Percentiles rank a stretch among this genome's conserved stretches.
These are phyloP conservation scores for Raffaelea albimanens DNA, from an alignment of 2,329 filamentous ascomycete genomes.

Conservation along the genomic window DNA sequence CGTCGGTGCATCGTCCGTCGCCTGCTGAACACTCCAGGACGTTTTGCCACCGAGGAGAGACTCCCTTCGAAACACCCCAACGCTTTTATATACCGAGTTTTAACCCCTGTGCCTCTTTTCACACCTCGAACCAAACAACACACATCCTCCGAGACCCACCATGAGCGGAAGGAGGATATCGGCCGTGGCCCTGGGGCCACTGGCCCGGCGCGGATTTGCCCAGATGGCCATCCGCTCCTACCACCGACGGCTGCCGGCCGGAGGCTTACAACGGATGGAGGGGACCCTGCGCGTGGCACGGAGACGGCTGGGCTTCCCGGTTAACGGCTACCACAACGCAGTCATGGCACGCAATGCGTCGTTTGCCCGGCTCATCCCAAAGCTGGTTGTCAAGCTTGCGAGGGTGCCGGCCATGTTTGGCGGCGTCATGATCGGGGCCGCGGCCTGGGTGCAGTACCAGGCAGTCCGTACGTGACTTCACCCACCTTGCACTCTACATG, in stretches of 20 bases:
- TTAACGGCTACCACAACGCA: slow-evolving; percentile 77
- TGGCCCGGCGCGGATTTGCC: slow-evolving; percentile 50
- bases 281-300: slow-evolving; percentile 46
- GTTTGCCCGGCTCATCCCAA: slow-evolving; percentile 63
- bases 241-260: slow-evolving; percentile 51
- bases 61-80: too few species aligned
- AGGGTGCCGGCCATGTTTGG: slow-evolving; percentile 87
- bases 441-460: slow-evolving; percentile 94
- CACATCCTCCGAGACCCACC: slow-evolving; percentile 15
- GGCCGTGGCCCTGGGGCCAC: slow-evolving; percentile 55
- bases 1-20: slow-evolving; percentile 2
- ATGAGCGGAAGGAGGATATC: slow-evolving; percentile 71
- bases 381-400: slow-evolving; percentile 80
- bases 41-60: neutral
- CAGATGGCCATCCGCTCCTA: slow-evolving; percentile 48
- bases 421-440: slow-evolving; percentile 72
- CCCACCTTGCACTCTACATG: neutral
- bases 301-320: slow-evolving; percentile 65
- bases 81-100: too few species aligned
- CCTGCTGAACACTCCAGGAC: neutral
- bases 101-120: neutral
- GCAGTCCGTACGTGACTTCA: slow-evolving; percentile 67
- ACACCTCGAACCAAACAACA: slow-evolving; percentile 4
- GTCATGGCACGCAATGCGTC: slow-evolving; percentile 55
- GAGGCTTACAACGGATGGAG: slow-evolving; percentile 59